These are phyloP conservation scores for Porcisia hertigi DNA, from an alignment of 208 protist genomes.

Conservation along the genomic window DNA sequence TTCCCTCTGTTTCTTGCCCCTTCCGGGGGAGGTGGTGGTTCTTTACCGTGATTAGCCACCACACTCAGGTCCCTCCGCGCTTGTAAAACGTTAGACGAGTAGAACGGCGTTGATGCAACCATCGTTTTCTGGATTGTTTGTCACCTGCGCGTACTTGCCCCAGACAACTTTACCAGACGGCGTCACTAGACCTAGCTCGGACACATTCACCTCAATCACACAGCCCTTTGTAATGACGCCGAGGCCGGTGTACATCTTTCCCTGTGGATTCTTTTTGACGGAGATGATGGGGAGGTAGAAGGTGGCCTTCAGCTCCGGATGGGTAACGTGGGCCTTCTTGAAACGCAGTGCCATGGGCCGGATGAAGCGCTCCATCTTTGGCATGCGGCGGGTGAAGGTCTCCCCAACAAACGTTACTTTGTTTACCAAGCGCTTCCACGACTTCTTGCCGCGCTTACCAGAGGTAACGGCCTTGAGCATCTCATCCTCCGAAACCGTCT, in stretches of 20 bases:
- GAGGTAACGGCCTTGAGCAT: conserved; percentile 98
- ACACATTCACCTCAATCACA: conserved; percentile 99
- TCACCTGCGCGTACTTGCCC: conserved; percentile 99
- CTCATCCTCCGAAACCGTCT: conserved; percentile 98
- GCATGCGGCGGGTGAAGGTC: conserved; percentile 99
- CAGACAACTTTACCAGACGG: conserved; percentile 99
- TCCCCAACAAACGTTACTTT: conserved; percentile 99
- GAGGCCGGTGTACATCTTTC: conserved; percentile 98
- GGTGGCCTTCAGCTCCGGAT: conserved; percentile 99
- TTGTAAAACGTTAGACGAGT: conserved; percentile 92
- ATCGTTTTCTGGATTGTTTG: conserved; percentile 99
- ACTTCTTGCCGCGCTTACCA: conserved; percentile 96
- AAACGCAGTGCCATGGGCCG: conserved; percentile 98
- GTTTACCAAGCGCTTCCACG: conserved; percentile 99
- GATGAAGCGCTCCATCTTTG: conserved; percentile 99
- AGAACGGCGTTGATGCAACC: conserved; percentile 99
- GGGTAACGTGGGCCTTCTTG: conserved; percentile 99
- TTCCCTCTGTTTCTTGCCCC: background rate
- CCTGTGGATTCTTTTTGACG: conserved; percentile 99
- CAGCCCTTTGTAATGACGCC: conserved; percentile 99
- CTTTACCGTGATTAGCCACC: background rate
- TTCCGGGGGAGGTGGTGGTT: background rate
- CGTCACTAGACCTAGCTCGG: conserved; percentile 99
- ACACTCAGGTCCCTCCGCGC: background rate
- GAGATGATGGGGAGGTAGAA: conserved; percentile 99